Base-by-base conservation (phyloP, 805 yeast species). In the Hanseniaspora pseudoguilliermondii region DNA sequence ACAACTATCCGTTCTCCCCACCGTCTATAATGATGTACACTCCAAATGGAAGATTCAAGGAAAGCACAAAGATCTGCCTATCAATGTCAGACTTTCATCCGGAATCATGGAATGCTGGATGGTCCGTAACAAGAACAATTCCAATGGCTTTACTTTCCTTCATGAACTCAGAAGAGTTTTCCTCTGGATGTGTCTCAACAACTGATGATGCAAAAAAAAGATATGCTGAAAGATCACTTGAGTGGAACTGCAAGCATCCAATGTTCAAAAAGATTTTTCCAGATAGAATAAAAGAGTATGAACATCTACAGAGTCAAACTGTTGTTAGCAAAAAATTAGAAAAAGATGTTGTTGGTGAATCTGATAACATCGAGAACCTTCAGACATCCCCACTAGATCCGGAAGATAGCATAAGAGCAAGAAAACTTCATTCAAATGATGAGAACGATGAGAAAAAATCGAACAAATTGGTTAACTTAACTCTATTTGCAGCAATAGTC, bases 61-160 rank as follows among this genome's bases (percentile, higher is more conserved):
- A 88, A 57, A 86, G 86, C 66, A 82, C 88, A 3, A 73, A 96
- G 49, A 74, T 90, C 29, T 90, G 97, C 70, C 73, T 90, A 49
- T 82, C 90, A n/a, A 89, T 90, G 84, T 83, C 95, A 63, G 97
- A 90, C 70, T 90, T 81, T 68, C 97, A 90, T 63, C 96, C 96
- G 3, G 93, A 89, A 67, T 73, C 84, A 1, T 90, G 97, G 97
- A 89, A 90, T 67, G 97, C 97, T 1, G 88, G 95, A 7, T 90
- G 97, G 97, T 81, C 89, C 47, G 96, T 90, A 27, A 75, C 87
- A 36, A 52, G 55, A 52, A 89, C 97, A 0, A 90, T 90, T 21
- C 74, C 90, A 62, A 86, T 82, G 11, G 97, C 97, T 0, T 72
- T 90, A 39, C 72, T 90, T 60, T 86, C 95, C 66, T 90, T 90